Percentiles rank a stretch among this genome's conserved stretches.
phyloP scores from a whole-genome alignment of 306 rosid species.

The Ammopiptanthus mongolicus region DNA sequence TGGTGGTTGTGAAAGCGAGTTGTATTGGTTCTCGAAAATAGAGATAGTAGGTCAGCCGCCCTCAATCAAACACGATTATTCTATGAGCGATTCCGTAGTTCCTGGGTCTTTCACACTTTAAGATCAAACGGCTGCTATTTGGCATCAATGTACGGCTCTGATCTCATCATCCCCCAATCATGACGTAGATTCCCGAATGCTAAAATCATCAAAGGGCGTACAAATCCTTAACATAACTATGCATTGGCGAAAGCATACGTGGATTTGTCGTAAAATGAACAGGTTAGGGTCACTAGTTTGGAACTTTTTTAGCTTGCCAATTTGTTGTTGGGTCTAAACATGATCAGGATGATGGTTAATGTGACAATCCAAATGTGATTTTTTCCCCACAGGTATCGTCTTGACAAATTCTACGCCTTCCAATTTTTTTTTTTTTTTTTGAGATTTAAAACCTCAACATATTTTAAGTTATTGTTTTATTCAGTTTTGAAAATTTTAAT shows the following conservation, averaged over 20 bases:
- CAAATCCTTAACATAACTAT: background rate
- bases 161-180: background rate
- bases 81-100: slow-evolving; percentile 36
- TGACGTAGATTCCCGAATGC: background rate
- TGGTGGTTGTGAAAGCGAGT: slow-evolving; percentile 30
- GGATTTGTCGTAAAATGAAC: slow-evolving; percentile 10
- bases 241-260: background rate
- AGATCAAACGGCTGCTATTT: background rate
- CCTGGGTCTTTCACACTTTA: slow-evolving; percentile 10
- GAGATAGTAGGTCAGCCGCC: slow-evolving; percentile 81
- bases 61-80: slow-evolving; percentile 1
- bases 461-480: too few relatives aligned
- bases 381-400: too few relatives aligned
- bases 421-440: too few relatives aligned
- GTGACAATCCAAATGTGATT: slow-evolving; percentile 19
- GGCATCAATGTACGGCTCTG: background rate
- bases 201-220: background rate
- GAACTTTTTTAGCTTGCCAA: slow-evolving; percentile 13
- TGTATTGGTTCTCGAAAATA: slow-evolving; percentile 41
- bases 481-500: too few relatives aligned
- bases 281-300: slow-evolving; percentile 11
- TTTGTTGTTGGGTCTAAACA: slow-evolving; percentile 29
- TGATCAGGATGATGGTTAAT: slow-evolving; percentile 14
- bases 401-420: too few relatives aligned
- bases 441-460: too few relatives aligned